Conservation (phyloP, 2,329 filamentous ascomycete genomes). For the Pezicula neosporulosa region DNA sequence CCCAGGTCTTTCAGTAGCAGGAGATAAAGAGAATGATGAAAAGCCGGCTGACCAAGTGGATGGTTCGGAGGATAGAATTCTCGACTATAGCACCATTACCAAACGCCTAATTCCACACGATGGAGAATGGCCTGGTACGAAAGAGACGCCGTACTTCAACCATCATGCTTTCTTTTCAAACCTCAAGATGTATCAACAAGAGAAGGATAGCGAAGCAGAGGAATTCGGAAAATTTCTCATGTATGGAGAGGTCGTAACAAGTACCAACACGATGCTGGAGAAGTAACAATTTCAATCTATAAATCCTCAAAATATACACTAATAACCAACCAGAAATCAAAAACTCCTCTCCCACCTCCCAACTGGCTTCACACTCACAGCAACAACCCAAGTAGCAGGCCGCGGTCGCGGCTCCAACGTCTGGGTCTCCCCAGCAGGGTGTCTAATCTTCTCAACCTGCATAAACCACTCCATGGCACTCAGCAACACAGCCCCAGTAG, state of each 20-base stretch:
- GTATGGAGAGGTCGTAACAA: conserved; percentile 90
- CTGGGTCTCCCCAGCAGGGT: conserved; percentile 88
- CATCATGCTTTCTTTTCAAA: conserved; percentile 75
- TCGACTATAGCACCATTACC: conserved; percentile 70
- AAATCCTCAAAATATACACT: conserved; percentile 4
- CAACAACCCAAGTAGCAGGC: conserved; percentile 83
- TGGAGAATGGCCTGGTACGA: conserved; percentile 59
- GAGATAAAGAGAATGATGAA: conserved; percentile 6
- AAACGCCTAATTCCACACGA: conserved; percentile 77
- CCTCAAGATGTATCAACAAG: conserved; percentile 60
- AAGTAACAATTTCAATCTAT: conserved; percentile 50
- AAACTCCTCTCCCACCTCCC: conserved; percentile 73
- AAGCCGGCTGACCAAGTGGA: conserved; percentile 31
- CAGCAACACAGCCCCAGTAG: conserved; percentile 70
- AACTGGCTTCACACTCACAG: conserved; percentile 81
- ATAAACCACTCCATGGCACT: conserved; percentile 79
- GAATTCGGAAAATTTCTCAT: conserved; percentile 75
- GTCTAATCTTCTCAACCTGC: conserved; percentile 82
- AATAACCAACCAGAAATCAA: conserved; percentile 57
- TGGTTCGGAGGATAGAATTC: conserved; percentile 50
- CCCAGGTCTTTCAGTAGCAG: conserved; percentile 9
- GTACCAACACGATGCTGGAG: conserved; percentile 89
- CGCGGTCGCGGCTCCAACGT: conserved; percentile 89
- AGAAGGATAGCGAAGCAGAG: conserved; percentile 49
- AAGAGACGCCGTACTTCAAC: conserved; percentile 82